Conservation (phyloP, 176 grass and related monocot genomes). For the Zea luxurians region DNA sequence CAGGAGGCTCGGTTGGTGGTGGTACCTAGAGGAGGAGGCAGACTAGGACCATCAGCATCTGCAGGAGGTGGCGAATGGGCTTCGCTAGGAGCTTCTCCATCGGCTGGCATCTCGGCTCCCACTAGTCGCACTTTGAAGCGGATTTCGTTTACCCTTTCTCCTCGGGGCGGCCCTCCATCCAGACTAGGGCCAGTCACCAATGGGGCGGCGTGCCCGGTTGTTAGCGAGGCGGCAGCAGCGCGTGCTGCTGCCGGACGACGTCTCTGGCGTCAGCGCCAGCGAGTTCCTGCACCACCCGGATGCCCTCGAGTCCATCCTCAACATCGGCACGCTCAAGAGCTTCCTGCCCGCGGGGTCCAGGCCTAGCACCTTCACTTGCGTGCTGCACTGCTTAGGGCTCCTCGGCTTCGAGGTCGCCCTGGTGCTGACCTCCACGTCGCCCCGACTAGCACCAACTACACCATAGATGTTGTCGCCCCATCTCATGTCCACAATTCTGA, state of each 20-base stretch:
- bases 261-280: slow-evolving; percentile 31
- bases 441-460: slow-evolving; percentile 59
- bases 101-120: too few relatives aligned
- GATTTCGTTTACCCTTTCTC: too few relatives aligned
- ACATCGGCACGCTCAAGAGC: slow-evolving; percentile 71
- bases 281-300: slow-evolving; percentile 68
- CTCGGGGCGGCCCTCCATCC: too few relatives aligned
- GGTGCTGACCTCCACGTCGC: slow-evolving; percentile 71
- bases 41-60: too few relatives aligned
- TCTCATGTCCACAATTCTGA: too few relatives aligned
- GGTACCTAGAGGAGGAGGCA: too few relatives aligned
- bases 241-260: slow-evolving; percentile 43
- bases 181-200: neutral
- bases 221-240: slow-evolving; percentile 45
- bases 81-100: too few relatives aligned
- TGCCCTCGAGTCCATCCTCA: slow-evolving; percentile 74
- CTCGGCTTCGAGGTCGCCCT: slow-evolving; percentile 73
- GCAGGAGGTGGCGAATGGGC: too few relatives aligned
- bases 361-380: slow-evolving; percentile 55
- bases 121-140: too few relatives aligned
- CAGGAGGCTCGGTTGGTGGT: too few relatives aligned
- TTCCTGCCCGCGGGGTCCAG: slow-evolving; percentile 38
- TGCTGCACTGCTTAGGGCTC: slow-evolving; percentile 60
- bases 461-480: slow-evolving; percentile 70
- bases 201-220: slow-evolving; percentile 34